These are phyloP conservation scores for Alternaria burnsii DNA, from an alignment of 2,329 filamentous ascomycete species.

Conservation along the genomic window DNA sequence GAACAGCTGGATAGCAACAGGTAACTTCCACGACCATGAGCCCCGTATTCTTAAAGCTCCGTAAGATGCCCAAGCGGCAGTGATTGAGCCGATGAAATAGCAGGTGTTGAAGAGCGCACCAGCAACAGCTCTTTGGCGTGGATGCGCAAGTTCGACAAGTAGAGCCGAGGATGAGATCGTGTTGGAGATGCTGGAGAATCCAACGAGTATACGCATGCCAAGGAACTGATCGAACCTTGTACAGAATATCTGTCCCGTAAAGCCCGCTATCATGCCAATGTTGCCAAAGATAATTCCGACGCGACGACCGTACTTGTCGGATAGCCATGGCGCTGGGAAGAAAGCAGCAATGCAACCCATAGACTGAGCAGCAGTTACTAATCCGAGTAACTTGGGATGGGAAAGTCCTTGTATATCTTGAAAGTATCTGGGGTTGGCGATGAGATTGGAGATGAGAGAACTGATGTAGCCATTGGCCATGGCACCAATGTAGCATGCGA, in stretches of 20 bases:
- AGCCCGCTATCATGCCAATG: constrained; percentile 15
- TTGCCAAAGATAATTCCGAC: constrained; percentile 22
- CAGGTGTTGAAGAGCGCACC: constrained; percentile 29
- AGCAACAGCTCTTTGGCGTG: constrained; percentile 21
- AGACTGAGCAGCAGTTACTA: constrained; percentile 26
- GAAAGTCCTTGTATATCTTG: constrained; percentile 17
- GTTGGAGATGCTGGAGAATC: constrained; percentile 22
- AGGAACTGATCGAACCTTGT: constrained; percentile 15
- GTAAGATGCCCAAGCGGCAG: constrained; percentile 20
- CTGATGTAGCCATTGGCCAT: constrained; percentile 27
- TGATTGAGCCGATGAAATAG: constrained; percentile 23
- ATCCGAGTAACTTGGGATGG: constrained; percentile 14
- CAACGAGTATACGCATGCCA: constrained; percentile 15
- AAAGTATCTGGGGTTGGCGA: constrained; percentile 22
- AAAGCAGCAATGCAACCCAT: constrained; percentile 29
- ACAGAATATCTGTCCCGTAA: constrained; percentile 21
- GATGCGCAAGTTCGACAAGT: constrained; percentile 25
- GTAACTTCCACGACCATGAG: constrained; percentile 25
- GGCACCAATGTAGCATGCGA: constrained; percentile 29
- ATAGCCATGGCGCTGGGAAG: constrained; percentile 28
- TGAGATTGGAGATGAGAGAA: constrained; percentile 27
- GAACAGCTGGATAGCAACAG: constrained; percentile 17
- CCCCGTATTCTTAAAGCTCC: constrained; percentile 12
- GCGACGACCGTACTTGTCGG: constrained; percentile 26
- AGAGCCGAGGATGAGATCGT: constrained; percentile 21